Percentiles rank a stretch among this genome's conserved stretches.
phyloP scores from a whole-genome alignment of 2,329 filamentous ascomycete genomes.

The Aspergillus versicolor region DNA sequence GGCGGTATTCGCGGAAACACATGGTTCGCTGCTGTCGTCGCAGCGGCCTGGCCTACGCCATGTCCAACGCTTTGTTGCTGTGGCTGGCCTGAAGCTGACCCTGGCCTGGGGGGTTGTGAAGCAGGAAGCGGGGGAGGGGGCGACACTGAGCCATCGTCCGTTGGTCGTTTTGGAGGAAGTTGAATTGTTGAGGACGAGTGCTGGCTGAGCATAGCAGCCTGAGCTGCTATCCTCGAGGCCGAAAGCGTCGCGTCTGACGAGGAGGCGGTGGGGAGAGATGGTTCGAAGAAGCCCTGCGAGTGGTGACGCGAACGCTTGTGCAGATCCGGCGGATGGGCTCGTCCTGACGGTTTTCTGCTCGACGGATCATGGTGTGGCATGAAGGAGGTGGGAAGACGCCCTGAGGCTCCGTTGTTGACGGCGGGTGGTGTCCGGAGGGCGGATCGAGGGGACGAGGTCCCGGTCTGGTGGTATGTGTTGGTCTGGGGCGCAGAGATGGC shows the following conservation, averaged over 20 bases:
- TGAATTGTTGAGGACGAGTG: conserved; percentile 30
- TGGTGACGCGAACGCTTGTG: conserved; percentile 51
- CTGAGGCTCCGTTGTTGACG: conserved; percentile 34
- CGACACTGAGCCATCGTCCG: conserved; percentile 35
- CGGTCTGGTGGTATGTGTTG: conserved; percentile 22
- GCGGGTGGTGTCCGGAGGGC: conserved; percentile 25
- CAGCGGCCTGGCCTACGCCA: conserved; percentile 52
- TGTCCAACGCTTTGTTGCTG: conserved; percentile 52
- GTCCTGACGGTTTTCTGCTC: conserved; percentile 39
- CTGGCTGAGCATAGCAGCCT: conserved; percentile 61
- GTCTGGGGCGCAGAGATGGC: conserved; percentile 32
- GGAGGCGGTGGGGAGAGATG: conserved; percentile 58
- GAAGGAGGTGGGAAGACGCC: conserved; percentile 35
- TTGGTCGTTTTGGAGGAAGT: conserved; percentile 55
- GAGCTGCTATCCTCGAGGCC: conserved; percentile 64
- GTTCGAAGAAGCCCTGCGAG: conserved; percentile 68
- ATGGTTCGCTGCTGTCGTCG: conserved; percentile 62
- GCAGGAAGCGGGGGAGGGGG: conserved; percentile 30
- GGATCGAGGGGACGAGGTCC: conserved; percentile 24
- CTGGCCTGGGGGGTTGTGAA: conserved; percentile 21
- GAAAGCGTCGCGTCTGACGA: conserved; percentile 50
- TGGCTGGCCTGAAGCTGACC: conserved; percentile 23
- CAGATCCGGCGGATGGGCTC: conserved; percentile 36
- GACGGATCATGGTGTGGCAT: conserved; percentile 40
- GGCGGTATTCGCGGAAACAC: conserved; percentile 56